These are phyloP conservation scores for Fistulinella cinereoalba DNA, from an alignment of 1,284 basidiomycete genomes.

Conservation along the genomic window DNA sequence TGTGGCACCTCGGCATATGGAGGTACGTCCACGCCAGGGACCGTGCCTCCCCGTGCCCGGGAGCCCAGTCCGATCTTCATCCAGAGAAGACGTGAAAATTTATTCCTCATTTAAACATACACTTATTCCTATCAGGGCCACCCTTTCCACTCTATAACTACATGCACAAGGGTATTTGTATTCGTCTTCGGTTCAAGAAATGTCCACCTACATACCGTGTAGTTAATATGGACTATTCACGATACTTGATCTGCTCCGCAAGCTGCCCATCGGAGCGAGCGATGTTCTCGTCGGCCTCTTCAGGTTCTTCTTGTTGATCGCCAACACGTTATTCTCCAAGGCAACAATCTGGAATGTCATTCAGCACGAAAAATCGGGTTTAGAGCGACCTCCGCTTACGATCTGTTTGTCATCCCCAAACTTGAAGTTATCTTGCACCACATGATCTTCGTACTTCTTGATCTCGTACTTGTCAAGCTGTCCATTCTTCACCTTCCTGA, in stretches of 20 bases:
- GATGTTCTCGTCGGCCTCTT: conserved; percentile 84
- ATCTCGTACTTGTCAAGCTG: conserved; percentile 91
- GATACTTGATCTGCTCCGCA: conserved; percentile 58
- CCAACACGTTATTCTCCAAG: conserved; percentile 89
- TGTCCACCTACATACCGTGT: conserved; percentile 2
- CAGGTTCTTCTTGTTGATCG: conserved; percentile 90
- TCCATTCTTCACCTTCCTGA: conserved; percentile 91
- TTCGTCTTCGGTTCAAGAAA: conserved; percentile 1
- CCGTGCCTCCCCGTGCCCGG: conserved; percentile 13
- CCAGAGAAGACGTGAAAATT: conserved; percentile 18
- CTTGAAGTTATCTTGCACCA: conserved; percentile 96
- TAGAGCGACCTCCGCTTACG: conserved; percentile 44
- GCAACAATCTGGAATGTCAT: conserved; percentile 73
- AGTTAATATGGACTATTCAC: conserved; percentile 68
- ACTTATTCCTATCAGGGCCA: not conserved
- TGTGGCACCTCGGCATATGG: conserved; percentile 71
- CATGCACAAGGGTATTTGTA: conserved; percentile 14
- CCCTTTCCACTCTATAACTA: not conserved
- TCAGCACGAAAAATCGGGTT: conserved; percentile 1
- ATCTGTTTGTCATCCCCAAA: conserved; percentile 95
- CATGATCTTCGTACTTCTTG: conserved; percentile 92
- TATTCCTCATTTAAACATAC: conserved; percentile 28
- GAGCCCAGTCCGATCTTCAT: not conserved
- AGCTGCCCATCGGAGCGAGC: conserved; percentile 57
- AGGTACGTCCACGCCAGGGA: conserved; percentile 68